Percentiles rank a stretch among this genome's conserved stretches.
Evolutionary conservation across 768 basidiomycete genomes (phyloP).

Genomic region (Boletus pseudo-olivaceus): DNA sequence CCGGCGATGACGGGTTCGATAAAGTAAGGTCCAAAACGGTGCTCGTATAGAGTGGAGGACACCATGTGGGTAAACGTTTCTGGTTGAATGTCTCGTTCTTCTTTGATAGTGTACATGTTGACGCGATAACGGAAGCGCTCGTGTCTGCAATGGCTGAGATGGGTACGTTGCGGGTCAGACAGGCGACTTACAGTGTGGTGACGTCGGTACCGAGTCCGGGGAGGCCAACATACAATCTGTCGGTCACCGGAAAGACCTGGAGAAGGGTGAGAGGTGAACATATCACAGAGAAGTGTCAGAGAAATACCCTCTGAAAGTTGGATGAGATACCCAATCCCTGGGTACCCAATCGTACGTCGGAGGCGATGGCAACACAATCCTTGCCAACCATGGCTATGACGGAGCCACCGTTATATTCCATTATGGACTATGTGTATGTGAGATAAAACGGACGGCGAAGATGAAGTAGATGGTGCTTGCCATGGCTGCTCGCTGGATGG

Average conservation of each 20-base stretch:
- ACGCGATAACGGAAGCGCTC: constrained; percentile 91
- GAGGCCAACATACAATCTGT: constrained; percentile 87
- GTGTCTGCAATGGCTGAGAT: constrained; percentile 45
- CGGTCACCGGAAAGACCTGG: constrained; percentile 92
- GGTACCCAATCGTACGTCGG: constrained; percentile 87
- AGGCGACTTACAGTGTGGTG: constrained; percentile 68
- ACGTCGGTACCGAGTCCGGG: constrained; percentile 94
- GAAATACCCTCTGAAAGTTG: constrained; percentile 89
- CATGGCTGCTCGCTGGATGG: constrained; percentile 16
- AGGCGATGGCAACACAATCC: constrained; percentile 97
- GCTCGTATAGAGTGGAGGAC: constrained; percentile 92
- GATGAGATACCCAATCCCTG: constrained; percentile 82
- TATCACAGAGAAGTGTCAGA: constrained; percentile 12
- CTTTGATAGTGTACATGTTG: constrained; percentile 99
- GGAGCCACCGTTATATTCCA: constrained; percentile 96
- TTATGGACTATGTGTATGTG: constrained; percentile 61
- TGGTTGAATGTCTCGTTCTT: constrained; percentile 94
- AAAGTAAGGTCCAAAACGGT: constrained; percentile 94
- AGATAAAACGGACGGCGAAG: neutral
- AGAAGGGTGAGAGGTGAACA: neutral
- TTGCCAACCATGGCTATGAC: constrained; percentile 99
- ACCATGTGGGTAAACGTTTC: constrained; percentile 95
- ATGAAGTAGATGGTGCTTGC: constrained; percentile 11
- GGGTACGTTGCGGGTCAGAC: neutral
- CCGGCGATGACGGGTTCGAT: constrained; percentile 97